Percentiles rank a stretch among this genome's conserved stretches.
These are phyloP conservation scores for Phylloporus arenicola DNA, from an alignment of 768 basidiomycete genomes.

Conservation along the genomic window DNA sequence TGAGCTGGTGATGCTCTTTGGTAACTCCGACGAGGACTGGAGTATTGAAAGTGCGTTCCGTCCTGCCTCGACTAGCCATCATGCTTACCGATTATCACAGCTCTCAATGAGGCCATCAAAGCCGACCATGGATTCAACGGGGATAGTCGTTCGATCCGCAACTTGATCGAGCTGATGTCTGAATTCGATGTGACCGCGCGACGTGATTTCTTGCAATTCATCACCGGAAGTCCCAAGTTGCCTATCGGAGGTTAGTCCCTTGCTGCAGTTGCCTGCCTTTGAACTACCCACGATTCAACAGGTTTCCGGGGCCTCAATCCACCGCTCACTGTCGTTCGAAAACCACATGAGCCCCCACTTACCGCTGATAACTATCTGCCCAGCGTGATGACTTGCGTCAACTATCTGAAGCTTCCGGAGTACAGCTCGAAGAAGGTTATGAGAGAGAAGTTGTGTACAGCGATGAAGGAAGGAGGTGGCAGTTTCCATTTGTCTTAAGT, in stretches of 20 bases:
- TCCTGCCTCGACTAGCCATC: neutral
- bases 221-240: slow-evolving; percentile 94
- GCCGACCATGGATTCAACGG: slow-evolving; percentile 98
- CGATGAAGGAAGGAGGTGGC: slow-evolving; percentile 91
- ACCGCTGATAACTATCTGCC: slow-evolving; percentile 92
- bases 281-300: slow-evolving; percentile 22
- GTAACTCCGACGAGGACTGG: slow-evolving; percentile 99
- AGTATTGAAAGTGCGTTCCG: slow-evolving; percentile 69
- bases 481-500: slow-evolving; percentile 91
- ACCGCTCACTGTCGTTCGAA: slow-evolving; percentile 91
- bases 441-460: slow-evolving; percentile 73
- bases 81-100: slow-evolving; percentile 36
- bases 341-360: slow-evolving; percentile 89
- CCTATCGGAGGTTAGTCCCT: slow-evolving; percentile 81
- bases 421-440: slow-evolving; percentile 86
- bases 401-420: slow-evolving; percentile 93
- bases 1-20: slow-evolving; percentile 93
- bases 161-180: slow-evolving; percentile 82
- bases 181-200: slow-evolving; percentile 68
- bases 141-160: slow-evolving; percentile 86
- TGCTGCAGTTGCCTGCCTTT: neutral
- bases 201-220: slow-evolving; percentile 91
- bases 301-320: slow-evolving; percentile 96
- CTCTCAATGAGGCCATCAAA: slow-evolving; percentile 84
- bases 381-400: slow-evolving; percentile 98